Conservation (phyloP, 192 early-diverging fungal species). For the Gorgonomyces haynaldii region DNA sequence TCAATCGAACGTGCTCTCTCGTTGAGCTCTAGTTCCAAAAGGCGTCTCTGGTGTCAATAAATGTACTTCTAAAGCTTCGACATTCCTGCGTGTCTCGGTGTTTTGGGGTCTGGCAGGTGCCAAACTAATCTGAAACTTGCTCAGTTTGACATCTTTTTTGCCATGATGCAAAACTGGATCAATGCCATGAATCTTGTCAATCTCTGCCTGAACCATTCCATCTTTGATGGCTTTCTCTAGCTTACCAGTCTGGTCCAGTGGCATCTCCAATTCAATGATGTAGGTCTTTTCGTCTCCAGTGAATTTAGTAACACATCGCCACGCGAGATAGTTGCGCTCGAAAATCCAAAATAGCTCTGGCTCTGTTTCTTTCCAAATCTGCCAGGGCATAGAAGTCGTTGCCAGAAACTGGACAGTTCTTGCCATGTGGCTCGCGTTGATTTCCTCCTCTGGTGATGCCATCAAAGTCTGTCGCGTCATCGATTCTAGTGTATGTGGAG, state of each 20-base stretch:
- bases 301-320: constrained; percentile 17
- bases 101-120: constrained; percentile 30
- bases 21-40: constrained; percentile 29
- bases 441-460: too few species aligned
- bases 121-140: constrained; percentile 27
- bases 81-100: constrained; percentile 20
- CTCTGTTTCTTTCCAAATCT: constrained; percentile 33
- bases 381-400: constrained; percentile 21
- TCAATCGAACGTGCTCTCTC: constrained; percentile 42
- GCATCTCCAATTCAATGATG: constrained; percentile 31
- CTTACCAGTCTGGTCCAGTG: constrained; percentile 23
- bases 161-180: constrained; percentile 34
- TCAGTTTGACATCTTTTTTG: constrained; percentile 36
- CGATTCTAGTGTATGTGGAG: too few species aligned
- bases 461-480: too few species aligned
- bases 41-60: constrained; percentile 29
- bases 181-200: constrained; percentile 48
- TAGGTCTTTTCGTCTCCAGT: constrained; percentile 38
- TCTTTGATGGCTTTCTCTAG: constrained; percentile 43
- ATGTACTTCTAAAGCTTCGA: constrained; percentile 34
- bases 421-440: constrained; percentile 3
- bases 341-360: constrained; percentile 35
- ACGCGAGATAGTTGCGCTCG: constrained; percentile 31
- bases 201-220: constrained; percentile 25
- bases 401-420: constrained; percentile 18